Percentiles rank a stretch among this genome's conserved stretches.
phyloP scores from a whole-genome alignment of 164 flowering plant species.

The Cinnamomum micranthum region DNA sequence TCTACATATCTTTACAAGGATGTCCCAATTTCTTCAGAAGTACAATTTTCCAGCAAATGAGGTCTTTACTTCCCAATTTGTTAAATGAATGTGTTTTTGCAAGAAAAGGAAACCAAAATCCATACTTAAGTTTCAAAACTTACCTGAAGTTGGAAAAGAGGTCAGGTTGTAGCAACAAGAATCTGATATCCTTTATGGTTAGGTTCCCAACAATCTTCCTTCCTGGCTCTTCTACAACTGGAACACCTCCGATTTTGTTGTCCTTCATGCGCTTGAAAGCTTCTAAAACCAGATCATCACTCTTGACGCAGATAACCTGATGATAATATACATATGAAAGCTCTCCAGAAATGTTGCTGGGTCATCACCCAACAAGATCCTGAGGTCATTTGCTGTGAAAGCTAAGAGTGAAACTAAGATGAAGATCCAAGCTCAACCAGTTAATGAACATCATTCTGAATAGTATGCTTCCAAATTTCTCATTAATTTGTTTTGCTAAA shows the following conservation, averaged over 20 bases:
- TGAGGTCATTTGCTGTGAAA: neutral
- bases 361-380: neutral
- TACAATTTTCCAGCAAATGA: no score
- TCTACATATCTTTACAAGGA: no score
- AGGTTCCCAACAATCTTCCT: conserved; percentile 68
- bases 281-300: conserved; percentile 62
- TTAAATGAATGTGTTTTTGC: no score
- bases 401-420: neutral
- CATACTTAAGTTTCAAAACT: no score
- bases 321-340: neutral
- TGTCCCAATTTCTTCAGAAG: no score
- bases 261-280: conserved; percentile 94
- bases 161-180: conserved; percentile 71
- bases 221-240: conserved; percentile 60
- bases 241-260: conserved; percentile 80
- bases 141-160: conserved; percentile 87
- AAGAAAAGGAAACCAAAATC: no score
- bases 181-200: conserved; percentile 82
- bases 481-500: neutral
- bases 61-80: no score
- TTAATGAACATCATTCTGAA: neutral
- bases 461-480: neutral
- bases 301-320: conserved; percentile 62
- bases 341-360: neutral
- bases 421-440: neutral